These are phyloP conservation scores for Cantharellus anzutake DNA, from an alignment of 768 basidiomycete species.

Conservation along the genomic window DNA sequence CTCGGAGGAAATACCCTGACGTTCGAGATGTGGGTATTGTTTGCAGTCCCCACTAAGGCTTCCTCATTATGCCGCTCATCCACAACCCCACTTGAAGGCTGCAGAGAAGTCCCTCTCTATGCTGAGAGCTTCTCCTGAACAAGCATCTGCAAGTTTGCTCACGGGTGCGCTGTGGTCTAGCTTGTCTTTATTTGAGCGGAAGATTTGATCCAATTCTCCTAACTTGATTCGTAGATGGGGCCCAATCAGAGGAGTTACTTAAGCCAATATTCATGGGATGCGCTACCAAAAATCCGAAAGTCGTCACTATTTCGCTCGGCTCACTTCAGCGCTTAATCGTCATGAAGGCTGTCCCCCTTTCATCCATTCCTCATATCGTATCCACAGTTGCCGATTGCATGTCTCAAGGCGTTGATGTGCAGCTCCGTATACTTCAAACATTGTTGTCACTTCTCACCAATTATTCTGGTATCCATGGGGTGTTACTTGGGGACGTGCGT, in stretches of 20 bases:
- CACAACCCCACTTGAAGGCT: slow-evolving; percentile 28
- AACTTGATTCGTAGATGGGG: slow-evolving; percentile 32
- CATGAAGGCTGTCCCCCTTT: slow-evolving; percentile 67
- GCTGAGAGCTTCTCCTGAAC: slow-evolving; percentile 64
- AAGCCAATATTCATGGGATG: slow-evolving; percentile 88
- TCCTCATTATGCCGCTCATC: background rate
- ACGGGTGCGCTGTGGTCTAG: slow-evolving; percentile 35
- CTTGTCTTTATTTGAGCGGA: background rate
- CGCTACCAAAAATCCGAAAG: slow-evolving; percentile 82
- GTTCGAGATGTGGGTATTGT: slow-evolving; percentile 60
- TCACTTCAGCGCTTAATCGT: slow-evolving; percentile 81
- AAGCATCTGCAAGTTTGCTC: slow-evolving; percentile 49
- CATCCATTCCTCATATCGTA: slow-evolving; percentile 60
- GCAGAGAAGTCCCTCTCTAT: slow-evolving; percentile 76
- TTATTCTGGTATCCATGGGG: slow-evolving; percentile 64
- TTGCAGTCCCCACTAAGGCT: background rate
- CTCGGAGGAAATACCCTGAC: slow-evolving; percentile 74
- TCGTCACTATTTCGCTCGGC: slow-evolving; percentile 79
- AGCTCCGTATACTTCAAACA: slow-evolving; percentile 83
- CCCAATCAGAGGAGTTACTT: slow-evolving; percentile 63
- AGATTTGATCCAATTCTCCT: slow-evolving; percentile 2
- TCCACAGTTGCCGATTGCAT: slow-evolving; percentile 73
- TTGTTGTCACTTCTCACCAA: slow-evolving; percentile 81
- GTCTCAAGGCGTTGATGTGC: slow-evolving; percentile 91
- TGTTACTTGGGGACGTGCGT: slow-evolving; percentile 62